Percentiles rank a stretch among this genome's conserved stretches.
Evolutionary conservation across 2,329 filamentous ascomycete species (phyloP).

Genomic region (Fusarium bactridioides): DNA sequence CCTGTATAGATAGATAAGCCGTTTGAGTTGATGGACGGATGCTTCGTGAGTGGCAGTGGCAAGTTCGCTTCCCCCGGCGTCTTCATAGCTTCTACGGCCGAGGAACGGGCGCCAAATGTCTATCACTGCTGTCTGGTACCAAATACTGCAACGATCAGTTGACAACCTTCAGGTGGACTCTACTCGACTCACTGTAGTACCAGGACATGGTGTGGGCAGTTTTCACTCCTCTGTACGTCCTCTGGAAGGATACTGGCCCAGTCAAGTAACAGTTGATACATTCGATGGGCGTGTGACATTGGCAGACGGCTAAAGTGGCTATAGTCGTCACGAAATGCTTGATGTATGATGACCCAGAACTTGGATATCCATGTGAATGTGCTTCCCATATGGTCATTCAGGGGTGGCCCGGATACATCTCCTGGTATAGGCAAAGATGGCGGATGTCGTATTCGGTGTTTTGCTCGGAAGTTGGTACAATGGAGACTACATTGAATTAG

Average conservation of each 20-base stretch:
- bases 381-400: neutral
- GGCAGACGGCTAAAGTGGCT: neutral
- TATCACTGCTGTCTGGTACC: conserved; percentile 11
- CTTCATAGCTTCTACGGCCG: accelerated
- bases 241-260: neutral
- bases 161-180: accelerated
- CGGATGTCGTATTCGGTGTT: neutral
- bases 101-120: conserved; percentile 11
- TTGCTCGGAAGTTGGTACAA: neutral
- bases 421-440: conserved; percentile 13
- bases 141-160: neutral
- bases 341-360: neutral
- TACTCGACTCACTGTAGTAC: neutral
- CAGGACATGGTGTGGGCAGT: conserved; percentile 5
- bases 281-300: neutral
- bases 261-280: conserved; percentile 1
- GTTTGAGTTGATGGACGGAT: neutral
- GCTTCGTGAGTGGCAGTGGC: neutral
- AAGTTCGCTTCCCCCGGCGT: accelerated
- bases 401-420: neutral
- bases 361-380: conserved; percentile 14
- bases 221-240: neutral
- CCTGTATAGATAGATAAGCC: neutral
- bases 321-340: neutral
- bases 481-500: neutral